Base-by-base conservation (phyloP, 106 monocot species). In the Dendrobium chrysotoxum region DNA sequence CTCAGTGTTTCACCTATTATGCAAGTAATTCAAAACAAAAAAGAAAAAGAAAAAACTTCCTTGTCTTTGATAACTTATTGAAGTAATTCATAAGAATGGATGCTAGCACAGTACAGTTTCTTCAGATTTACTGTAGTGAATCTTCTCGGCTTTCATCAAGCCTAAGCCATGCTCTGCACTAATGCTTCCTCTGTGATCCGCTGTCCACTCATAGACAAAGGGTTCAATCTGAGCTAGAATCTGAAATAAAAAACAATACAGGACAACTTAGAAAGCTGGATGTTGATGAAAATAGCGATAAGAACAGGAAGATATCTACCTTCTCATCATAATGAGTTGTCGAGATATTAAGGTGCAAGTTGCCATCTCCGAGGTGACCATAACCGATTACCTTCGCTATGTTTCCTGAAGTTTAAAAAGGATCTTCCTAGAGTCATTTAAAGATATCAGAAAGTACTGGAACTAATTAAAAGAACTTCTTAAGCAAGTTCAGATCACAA, bases 121-220 rank as follows among this genome's bases (percentile, higher is more conserved):
- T 55, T 88, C 3, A 77, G 94, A 88, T 80, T 94, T 98, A 90
- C 97, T 98, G 81, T 98, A 98, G 78, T 92, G 92, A 82, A 98
- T 94, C 82, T 92, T 98, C 58, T 98, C 86, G 28, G 97, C 97
- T 91, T 98, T 98, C 97, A 98, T 98, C 64, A 91, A 57, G 39
- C 97, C 97, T 76, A 98, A 85, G 16, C 97, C 97, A 88, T 98
- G 97, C 85, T 98, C 97, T 45, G 97, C 97, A 77, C 97, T 98
- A 47, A 98, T 92, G 79, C 97, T 98, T 75, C 97, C 97, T 77
- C 84, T 79, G 50, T 94, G 91, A 9, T 64, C 79, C 72, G 92
- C 88, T 64, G 97, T 98, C 97, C 97, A 98, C 77, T 98, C 92
- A 76, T 94, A 98, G 30, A 98, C 89, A 79, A 94, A 98, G 21